phyloP scores from a whole-genome alignment of 2,329 filamentous ascomycete genomes.

The Colletotrichum godetiae region DNA sequence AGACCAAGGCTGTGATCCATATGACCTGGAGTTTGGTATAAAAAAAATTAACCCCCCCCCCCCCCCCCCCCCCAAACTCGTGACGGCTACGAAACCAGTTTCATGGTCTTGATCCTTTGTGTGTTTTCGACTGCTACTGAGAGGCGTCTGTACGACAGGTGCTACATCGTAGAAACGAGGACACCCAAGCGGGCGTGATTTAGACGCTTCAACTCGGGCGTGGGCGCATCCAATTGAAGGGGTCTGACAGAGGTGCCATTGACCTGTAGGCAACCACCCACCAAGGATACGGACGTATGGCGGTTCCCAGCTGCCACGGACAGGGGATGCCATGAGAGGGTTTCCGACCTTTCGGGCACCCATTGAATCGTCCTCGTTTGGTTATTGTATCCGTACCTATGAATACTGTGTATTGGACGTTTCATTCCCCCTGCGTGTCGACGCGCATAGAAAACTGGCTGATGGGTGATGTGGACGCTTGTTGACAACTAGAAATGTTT shows the following conservation, averaged over 20 bases:
- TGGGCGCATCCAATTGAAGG: conserved; percentile 4
- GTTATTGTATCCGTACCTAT: background rate
- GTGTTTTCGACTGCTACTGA: background rate
- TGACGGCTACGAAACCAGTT: background rate
- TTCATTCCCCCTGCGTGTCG: background rate
- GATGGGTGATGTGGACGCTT: background rate
- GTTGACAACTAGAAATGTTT: background rate
- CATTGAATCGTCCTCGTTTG: conserved; percentile 18
- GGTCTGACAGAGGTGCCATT: conserved; percentile 23
- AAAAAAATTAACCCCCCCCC: too few species aligned
- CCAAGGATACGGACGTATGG: conserved; percentile 30
- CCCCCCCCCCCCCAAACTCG: too few species aligned
- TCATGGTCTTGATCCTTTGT: background rate
- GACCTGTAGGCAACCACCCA: conserved; percentile 27
- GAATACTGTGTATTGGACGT: background rate
- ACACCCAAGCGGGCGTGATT: background rate
- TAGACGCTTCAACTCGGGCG: background rate
- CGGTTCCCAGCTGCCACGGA: conserved; percentile 29
- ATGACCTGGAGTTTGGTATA: background rate
- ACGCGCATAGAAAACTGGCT: background rate
- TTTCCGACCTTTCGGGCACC: conserved; percentile 29
- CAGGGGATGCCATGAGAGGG: conserved; percentile 24
- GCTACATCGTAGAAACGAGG: background rate
- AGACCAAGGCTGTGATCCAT: background rate
- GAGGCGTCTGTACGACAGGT: background rate